A percentile compares a stretch with the other conserved stretches of the same genome.
These are phyloP conservation scores for Pseudoperonospora humuli DNA, from an alignment of 352 stramenopile species.

Conservation along the genomic window DNA sequence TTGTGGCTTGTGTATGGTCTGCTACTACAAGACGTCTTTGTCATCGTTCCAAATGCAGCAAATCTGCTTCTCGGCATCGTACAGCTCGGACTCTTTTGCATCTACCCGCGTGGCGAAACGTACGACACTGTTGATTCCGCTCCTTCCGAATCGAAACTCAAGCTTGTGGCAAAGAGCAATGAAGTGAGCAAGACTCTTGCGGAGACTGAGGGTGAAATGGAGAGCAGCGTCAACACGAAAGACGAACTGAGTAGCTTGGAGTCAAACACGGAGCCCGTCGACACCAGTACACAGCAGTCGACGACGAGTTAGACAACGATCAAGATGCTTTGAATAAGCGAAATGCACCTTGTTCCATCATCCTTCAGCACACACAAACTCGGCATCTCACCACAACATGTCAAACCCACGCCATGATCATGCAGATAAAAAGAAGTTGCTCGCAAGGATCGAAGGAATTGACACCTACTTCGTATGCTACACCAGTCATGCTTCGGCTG, in stretches of 20 bases:
- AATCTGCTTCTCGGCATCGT: constrained; percentile 49
- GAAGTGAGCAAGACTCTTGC: constrained; percentile 4
- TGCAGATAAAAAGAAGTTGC: background rate
- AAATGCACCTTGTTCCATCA: background rate
- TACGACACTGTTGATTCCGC: constrained; percentile 30
- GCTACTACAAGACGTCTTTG: constrained; percentile 40
- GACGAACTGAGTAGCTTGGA: constrained; percentile 3
- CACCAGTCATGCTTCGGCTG: too few relatives aligned
- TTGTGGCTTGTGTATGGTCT: constrained; percentile 52
- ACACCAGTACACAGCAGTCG: background rate
- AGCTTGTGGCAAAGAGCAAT: too few relatives aligned
- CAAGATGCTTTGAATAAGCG: constrained; percentile 5
- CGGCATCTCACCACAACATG: background rate
- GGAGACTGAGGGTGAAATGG: constrained; percentile 7
- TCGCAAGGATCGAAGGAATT: too few relatives aligned
- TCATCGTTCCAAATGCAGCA: constrained; percentile 51
- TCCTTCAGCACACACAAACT: background rate
- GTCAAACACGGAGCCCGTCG: constrained; percentile 1
- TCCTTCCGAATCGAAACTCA: constrained; percentile 5
- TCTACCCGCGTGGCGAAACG: constrained; percentile 14
- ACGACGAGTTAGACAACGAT: constrained; percentile 6
- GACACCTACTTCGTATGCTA: too few relatives aligned
- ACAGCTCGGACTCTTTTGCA: constrained; percentile 43
- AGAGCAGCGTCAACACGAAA: constrained; percentile 12
- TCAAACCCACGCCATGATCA: background rate